Percentiles rank a stretch among this genome's conserved stretches.
Conservation (phyloP, 2,329 filamentous ascomycete genomes). For the Aspergillus sp. region DNA sequence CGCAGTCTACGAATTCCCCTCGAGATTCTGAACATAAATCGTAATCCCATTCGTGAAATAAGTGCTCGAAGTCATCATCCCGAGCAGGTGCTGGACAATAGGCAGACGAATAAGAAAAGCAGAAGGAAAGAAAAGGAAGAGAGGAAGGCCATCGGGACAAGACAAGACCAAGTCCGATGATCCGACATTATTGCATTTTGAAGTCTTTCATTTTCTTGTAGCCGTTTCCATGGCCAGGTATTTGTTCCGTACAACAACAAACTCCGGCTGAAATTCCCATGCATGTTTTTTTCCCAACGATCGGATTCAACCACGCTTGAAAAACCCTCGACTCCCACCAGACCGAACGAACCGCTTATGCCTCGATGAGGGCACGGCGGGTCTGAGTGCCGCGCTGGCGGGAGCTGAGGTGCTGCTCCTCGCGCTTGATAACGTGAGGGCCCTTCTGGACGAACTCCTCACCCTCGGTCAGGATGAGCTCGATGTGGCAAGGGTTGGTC, state of each 20-base stretch:
- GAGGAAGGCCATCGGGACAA: too few relatives aligned
- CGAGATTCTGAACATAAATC: conserved; percentile 5
- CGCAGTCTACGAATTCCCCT: neutral
- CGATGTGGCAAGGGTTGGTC: conserved; percentile 99
- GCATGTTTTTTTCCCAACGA: conserved; percentile 20
- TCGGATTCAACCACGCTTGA: neutral
- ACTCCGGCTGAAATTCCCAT: conserved; percentile 27
- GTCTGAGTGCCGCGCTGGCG: conserved; percentile 75
- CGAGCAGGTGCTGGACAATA: neutral
- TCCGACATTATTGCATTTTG: too few relatives aligned
- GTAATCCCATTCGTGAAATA: conserved; percentile 13
- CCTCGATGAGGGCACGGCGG: conserved; percentile 54
- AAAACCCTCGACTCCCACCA: conserved; percentile 15
- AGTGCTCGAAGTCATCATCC: conserved; percentile 3
- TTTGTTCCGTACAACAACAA: conserved; percentile 27
- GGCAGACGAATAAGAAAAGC: neutral
- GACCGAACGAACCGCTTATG: conserved; percentile 31
- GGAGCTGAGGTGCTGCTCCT: conserved; percentile 65
- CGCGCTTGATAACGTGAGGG: conserved; percentile 56
- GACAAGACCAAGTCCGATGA: too few relatives aligned
- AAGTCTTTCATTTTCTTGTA: conserved; percentile 15
- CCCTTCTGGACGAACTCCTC: conserved; percentile 94
- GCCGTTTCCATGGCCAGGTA: conserved; percentile 21
- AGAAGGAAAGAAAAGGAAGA: too few relatives aligned
- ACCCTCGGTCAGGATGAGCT: conserved; percentile 97